Conservation (phyloP, 768 basidiomycete genomes). For the Chalciporus chontae region DNA sequence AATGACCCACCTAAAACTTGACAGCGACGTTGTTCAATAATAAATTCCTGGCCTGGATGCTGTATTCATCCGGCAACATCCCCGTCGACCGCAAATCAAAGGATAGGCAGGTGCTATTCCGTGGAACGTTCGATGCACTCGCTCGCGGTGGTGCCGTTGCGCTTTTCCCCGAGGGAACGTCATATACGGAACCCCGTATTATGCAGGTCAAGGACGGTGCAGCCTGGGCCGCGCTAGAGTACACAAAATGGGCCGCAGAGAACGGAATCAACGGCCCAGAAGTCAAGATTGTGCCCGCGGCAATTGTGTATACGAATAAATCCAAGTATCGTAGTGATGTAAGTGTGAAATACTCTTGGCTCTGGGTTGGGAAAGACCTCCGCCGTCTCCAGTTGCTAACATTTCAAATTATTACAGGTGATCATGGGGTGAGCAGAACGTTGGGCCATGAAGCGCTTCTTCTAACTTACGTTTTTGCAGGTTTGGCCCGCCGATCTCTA, state of each 20-base stretch:
- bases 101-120: constrained; percentile 85
- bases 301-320: constrained; percentile 95
- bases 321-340: constrained; percentile 91
- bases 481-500: constrained; percentile 76
- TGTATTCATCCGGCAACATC: constrained; percentile 92
- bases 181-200: constrained; percentile 90
- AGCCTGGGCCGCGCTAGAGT: constrained; percentile 94
- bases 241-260: constrained; percentile 71
- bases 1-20: constrained; percentile 16
- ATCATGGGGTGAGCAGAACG: constrained; percentile 60
- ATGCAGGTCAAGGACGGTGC: constrained; percentile 93
- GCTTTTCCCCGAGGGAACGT: constrained; percentile 91
- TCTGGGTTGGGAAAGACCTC: neutral
- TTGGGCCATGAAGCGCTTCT: constrained; percentile 2
- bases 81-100: constrained; percentile 94
- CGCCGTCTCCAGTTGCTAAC: constrained; percentile 10
- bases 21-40: constrained; percentile 77
- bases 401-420: constrained; percentile 40
- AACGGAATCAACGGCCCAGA: constrained; percentile 42
- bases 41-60: constrained; percentile 66
- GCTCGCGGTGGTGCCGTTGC: constrained; percentile 80
- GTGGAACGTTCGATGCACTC: constrained; percentile 85
- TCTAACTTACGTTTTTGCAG: constrained; percentile 38
- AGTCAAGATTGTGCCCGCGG: constrained; percentile 72
- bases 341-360: constrained; percentile 37